phyloP scores from a whole-genome alignment of 78 protist genomes.

The slime mould (Dictyostelium discoideum) region DNA sequence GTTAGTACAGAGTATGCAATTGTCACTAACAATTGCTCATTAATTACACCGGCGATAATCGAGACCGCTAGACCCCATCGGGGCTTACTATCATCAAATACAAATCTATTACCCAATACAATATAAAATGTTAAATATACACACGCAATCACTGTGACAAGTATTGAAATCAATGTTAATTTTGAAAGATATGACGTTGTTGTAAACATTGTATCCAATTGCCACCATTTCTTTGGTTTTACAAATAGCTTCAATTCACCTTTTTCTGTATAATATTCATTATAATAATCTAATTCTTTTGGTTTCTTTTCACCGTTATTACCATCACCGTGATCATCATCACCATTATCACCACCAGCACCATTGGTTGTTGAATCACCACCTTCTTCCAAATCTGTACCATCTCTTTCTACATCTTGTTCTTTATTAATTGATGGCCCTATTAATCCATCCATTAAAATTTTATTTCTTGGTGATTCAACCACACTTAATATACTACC shows the following conservation, averaged over 20 bases:
- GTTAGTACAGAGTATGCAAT: background rate
- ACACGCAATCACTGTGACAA: slow-evolving; percentile 5
- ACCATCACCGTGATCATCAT: background rate
- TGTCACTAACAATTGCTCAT: slow-evolving; percentile 15
- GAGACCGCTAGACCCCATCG: slow-evolving; percentile 1
- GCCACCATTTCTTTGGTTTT: background rate
- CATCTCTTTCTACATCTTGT: background rate
- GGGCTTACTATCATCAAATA: background rate
- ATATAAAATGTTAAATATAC: slow-evolving; percentile 31
- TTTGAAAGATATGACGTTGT: background rate
- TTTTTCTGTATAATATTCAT: slow-evolving; percentile 3
- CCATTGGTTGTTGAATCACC: background rate
- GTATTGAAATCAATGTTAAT: background rate
- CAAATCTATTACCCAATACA: slow-evolving; percentile 7
- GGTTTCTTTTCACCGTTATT: background rate
- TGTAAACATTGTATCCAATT: background rate
- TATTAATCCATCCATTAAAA: background rate
- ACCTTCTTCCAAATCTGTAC: background rate
- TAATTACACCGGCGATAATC: slow-evolving; percentile 19
- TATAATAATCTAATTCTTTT: background rate
- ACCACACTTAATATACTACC: background rate
- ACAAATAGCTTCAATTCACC: slow-evolving; percentile 10
- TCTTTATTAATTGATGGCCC: background rate
- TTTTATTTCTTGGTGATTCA: slow-evolving; percentile 25
- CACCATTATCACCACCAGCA: background rate